Evolutionary conservation across 2,329 filamentous ascomycete species (phyloP).

Genomic region (Kalmusia sp.): DNA sequence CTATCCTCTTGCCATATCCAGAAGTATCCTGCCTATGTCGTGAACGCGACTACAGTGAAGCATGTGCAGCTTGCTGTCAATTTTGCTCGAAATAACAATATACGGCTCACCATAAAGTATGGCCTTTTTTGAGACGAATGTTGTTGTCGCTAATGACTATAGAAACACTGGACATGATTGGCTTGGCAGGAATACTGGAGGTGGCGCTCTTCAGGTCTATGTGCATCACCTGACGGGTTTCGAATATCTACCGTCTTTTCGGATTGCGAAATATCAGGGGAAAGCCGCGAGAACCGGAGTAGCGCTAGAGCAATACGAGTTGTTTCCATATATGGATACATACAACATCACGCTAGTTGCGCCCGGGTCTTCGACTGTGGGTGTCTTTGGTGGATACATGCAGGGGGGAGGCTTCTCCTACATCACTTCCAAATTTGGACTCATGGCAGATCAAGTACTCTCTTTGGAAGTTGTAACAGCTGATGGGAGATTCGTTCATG

Average conservation of each 20-base stretch:
- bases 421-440: slow-evolving; percentile 53
- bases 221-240: slow-evolving; percentile 33
- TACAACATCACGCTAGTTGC: slow-evolving; percentile 29
- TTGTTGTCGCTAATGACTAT: slow-evolving; percentile 8
- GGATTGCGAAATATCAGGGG: slow-evolving; percentile 31
- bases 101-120: slow-evolving; percentile 39
- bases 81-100: slow-evolving; percentile 39
- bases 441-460: slow-evolving; percentile 37
- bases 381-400: slow-evolving; percentile 49
- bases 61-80: slow-evolving; percentile 37
- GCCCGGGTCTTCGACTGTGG: slow-evolving; percentile 51
- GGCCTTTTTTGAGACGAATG: not conserved
- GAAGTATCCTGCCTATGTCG: slow-evolving; percentile 31
- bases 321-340: slow-evolving; percentile 26
- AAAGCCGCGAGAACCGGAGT: slow-evolving; percentile 32
- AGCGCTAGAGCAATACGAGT: slow-evolving; percentile 32
- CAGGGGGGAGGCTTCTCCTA: slow-evolving; percentile 60
- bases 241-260: slow-evolving; percentile 27
- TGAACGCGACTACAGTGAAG: slow-evolving; percentile 31
- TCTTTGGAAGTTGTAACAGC: slow-evolving; percentile 33
- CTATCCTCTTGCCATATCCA: slow-evolving; percentile 26
- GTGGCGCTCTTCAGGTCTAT: slow-evolving; percentile 36
- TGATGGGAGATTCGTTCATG: slow-evolving; percentile 33
- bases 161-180: slow-evolving; percentile 40
- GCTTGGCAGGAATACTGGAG: slow-evolving; percentile 32